Conservation (phyloP, 441 rosid genomes). For the Populus trichocarpa region DNA sequence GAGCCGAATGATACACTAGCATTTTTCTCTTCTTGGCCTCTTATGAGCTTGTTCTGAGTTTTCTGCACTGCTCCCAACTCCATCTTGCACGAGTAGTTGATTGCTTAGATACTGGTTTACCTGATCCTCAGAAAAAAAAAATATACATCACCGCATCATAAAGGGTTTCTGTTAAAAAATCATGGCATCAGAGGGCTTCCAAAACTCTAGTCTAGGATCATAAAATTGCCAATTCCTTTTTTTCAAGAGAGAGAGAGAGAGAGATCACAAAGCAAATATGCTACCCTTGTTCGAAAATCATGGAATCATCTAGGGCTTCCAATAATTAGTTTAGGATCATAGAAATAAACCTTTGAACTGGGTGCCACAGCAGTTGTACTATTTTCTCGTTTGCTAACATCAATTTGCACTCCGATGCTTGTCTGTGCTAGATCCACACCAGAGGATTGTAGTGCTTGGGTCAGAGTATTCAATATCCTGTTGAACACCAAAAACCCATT, state of each 20-base stretch:
- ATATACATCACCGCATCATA: neutral
- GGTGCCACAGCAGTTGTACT: slow-evolving; percentile 24
- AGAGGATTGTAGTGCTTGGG: slow-evolving; percentile 68
- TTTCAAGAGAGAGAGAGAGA: neutral
- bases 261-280: neutral
- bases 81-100: slow-evolving; percentile 33
- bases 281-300: neutral
- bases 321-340: neutral
- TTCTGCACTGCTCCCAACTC: slow-evolving; percentile 27
- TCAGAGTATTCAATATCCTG: slow-evolving; percentile 71
- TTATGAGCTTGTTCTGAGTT: slow-evolving; percentile 43
- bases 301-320: neutral
- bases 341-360: slow-evolving; percentile 44
- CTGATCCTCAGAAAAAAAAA: slow-evolving; percentile 32
- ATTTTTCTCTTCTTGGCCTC: slow-evolving; percentile 44
- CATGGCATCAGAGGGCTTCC: neutral
- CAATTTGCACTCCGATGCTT: slow-evolving; percentile 75
- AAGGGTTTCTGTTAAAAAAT: neutral
- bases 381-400: slow-evolving; percentile 52
- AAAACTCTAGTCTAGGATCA: neutral
- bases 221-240: neutral
- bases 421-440: slow-evolving; percentile 86
- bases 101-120: slow-evolving; percentile 25
- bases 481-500: slow-evolving; percentile 11
- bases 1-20: slow-evolving; percentile 22